A percentile compares a stretch with the other conserved stretches of the same genome.
These are phyloP conservation scores for Cyberlindnera euphorbiae DNA, from an alignment of 805 yeast species.

Conservation along the genomic window DNA sequence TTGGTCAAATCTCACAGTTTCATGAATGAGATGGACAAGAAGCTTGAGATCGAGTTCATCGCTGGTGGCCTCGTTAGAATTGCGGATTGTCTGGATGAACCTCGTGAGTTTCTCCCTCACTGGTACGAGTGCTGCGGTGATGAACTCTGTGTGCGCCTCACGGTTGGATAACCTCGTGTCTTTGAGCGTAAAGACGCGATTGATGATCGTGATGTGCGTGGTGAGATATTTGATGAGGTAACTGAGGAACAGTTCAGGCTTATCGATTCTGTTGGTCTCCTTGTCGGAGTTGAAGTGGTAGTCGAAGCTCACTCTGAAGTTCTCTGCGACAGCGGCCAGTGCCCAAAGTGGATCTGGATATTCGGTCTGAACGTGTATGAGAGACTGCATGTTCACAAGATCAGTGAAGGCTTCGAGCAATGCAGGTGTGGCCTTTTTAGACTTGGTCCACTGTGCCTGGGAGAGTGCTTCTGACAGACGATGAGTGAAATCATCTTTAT, in stretches of 20 bases:
- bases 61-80: slow-evolving; percentile 22
- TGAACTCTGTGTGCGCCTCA: slow-evolving; percentile 35
- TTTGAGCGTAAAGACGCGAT: slow-evolving; percentile 35
- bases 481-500: slow-evolving; percentile 7
- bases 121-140: slow-evolving; percentile 35
- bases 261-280: slow-evolving; percentile 41
- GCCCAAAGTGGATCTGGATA: slow-evolving; percentile 49
- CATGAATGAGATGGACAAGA: slow-evolving; percentile 33
- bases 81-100: slow-evolving; percentile 21
- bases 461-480: slow-evolving; percentile 11
- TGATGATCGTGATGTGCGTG: slow-evolving; percentile 35
- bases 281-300: slow-evolving; percentile 46
- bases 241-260: slow-evolving; percentile 49
- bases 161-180: slow-evolving; percentile 23
- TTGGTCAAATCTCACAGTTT: slow-evolving; percentile 35
- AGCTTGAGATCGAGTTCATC: slow-evolving; percentile 16
- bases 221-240: slow-evolving; percentile 44
- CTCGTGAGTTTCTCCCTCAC: slow-evolving; percentile 37
- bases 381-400: slow-evolving; percentile 17
- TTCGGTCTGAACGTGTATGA: slow-evolving; percentile 1
- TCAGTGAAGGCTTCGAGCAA: slow-evolving; percentile 6
- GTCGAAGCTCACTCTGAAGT: slow-evolving; percentile 44
- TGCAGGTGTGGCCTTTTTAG: slow-evolving; percentile 1
- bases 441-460: slow-evolving; percentile 18
- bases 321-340: slow-evolving; percentile 39